phyloP scores from a whole-genome alignment of 352 stramenopile genomes.

The Globisporangium lucens region DNA sequence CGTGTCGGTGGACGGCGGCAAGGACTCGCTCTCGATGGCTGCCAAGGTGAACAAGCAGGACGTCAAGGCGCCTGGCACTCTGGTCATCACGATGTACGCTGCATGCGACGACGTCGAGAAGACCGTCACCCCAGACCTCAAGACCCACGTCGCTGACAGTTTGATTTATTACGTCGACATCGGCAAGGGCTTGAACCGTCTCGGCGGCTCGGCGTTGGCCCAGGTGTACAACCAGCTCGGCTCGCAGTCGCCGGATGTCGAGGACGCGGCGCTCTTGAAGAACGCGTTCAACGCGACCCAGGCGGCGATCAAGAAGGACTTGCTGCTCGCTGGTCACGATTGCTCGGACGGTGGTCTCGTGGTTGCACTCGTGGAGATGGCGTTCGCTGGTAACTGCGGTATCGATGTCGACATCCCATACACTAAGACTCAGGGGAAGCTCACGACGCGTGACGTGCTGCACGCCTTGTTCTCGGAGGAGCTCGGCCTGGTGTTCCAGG shows the following conservation, averaged over 20 bases:
- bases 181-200: slow-evolving; percentile 83
- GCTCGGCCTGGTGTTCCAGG: slow-evolving; percentile 96
- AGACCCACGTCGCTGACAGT: slow-evolving; percentile 75
- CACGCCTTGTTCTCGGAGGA: slow-evolving; percentile 96
- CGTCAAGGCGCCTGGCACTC: slow-evolving; percentile 97
- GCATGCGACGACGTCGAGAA: slow-evolving; percentile 96
- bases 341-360: slow-evolving; percentile 97
- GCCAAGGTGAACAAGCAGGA: slow-evolving; percentile 92
- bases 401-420: slow-evolving; percentile 90
- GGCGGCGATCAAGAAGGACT: slow-evolving; percentile 85
- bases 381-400: slow-evolving; percentile 97
- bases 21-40: slow-evolving; percentile 99
- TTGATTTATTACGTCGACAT: slow-evolving; percentile 96
- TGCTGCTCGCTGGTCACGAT: slow-evolving; percentile 97
- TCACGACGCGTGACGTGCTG: slow-evolving; percentile 61
- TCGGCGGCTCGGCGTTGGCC: slow-evolving; percentile 96
- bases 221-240: slow-evolving; percentile 92
- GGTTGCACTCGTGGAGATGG: slow-evolving; percentile 97
- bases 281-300: slow-evolving; percentile 94
- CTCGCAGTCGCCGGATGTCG: slow-evolving; percentile 88
- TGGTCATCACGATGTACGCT: slow-evolving; percentile 98
- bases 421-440: slow-evolving; percentile 17
- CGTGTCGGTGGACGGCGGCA: slow-evolving; percentile 98
- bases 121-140: slow-evolving; percentile 98
- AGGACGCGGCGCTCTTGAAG: slow-evolving; percentile 92